phyloP scores from a whole-genome alignment of 2,329 filamentous ascomycete genomes.

The Aspergillus viridinutans region DNA sequence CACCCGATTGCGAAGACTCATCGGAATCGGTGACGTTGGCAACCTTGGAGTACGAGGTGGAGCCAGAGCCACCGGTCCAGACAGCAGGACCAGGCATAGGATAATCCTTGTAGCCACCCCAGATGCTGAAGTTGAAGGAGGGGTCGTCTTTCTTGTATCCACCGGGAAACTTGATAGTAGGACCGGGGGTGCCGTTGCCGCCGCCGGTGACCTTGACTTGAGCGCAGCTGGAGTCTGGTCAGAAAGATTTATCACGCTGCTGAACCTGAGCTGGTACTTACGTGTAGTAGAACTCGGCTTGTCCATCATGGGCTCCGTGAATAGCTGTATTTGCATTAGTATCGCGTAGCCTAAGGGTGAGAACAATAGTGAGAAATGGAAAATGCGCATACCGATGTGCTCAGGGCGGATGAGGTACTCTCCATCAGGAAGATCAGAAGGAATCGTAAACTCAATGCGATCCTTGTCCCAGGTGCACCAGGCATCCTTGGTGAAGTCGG shows the following conservation, averaged over 20 bases:
- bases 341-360: background rate
- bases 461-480: conserved; percentile 5
- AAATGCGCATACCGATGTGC: conserved; percentile 45
- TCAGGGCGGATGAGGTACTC: conserved; percentile 48
- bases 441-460: conserved; percentile 33
- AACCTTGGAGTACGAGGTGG: background rate
- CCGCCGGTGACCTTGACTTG: conserved; percentile 43
- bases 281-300: background rate
- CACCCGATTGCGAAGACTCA: background rate
- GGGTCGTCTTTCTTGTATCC: conserved; percentile 14
- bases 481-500: conserved; percentile 6
- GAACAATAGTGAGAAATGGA: background rate
- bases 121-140: conserved; percentile 16
- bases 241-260: background rate
- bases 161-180: conserved; percentile 11
- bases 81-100: conserved; percentile 17
- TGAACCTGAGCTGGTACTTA: background rate
- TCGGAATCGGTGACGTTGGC: background rate
- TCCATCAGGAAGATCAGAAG: conserved; percentile 40
- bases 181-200: conserved; percentile 24
- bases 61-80: conserved; percentile 3
- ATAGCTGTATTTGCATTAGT: background rate
- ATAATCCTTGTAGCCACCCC: conserved; percentile 13
- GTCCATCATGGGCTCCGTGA: background rate
- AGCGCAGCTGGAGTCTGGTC: conserved; percentile 24